These are phyloP conservation scores for Euptelea pleiosperma DNA, from an alignment of 164 flowering plant species.

Conservation along the genomic window DNA sequence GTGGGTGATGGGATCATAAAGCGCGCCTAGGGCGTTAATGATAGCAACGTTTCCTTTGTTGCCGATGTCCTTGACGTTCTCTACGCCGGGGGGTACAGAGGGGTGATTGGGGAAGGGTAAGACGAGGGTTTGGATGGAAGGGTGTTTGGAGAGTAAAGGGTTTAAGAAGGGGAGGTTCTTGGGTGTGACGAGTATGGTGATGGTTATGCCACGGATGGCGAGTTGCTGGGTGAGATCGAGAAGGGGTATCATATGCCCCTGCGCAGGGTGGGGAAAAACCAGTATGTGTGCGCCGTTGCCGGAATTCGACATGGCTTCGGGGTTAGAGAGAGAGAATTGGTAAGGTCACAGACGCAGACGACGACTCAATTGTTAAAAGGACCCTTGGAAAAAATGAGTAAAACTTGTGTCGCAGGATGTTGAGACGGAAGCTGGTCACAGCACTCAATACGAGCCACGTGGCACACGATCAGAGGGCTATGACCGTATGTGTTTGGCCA, in stretches of 20 bases:
- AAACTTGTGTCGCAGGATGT: too few relatives aligned
- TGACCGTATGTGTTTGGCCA: too few relatives aligned
- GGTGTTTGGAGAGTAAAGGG: constrained; percentile 36
- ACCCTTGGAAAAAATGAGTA: too few relatives aligned
- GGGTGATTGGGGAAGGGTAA: constrained; percentile 61
- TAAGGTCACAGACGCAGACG: too few relatives aligned
- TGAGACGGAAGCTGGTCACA: too few relatives aligned
- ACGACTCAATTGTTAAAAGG: too few relatives aligned
- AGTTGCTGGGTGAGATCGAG: constrained; percentile 58
- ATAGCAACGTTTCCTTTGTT: constrained; percentile 22
- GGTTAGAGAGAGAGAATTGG: neutral
- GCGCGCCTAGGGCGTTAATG: constrained; percentile 30
- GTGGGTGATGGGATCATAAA: constrained; percentile 28
- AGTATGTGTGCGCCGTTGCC: constrained; percentile 37
- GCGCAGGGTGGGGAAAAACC: constrained; percentile 67
- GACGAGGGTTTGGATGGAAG: constrained; percentile 36
- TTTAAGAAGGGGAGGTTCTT: constrained; percentile 51
- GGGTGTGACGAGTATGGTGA: constrained; percentile 59
- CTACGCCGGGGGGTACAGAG: constrained; percentile 42
- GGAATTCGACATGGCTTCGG: neutral
- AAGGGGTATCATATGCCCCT: constrained; percentile 69
- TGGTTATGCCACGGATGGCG: constrained; percentile 28
- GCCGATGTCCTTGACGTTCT: constrained; percentile 48
- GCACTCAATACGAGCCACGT: too few relatives aligned
- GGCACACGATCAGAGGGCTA: too few relatives aligned